Base-by-base conservation (phyloP, 805 yeast species). In the Ogataea sp. region DNA sequence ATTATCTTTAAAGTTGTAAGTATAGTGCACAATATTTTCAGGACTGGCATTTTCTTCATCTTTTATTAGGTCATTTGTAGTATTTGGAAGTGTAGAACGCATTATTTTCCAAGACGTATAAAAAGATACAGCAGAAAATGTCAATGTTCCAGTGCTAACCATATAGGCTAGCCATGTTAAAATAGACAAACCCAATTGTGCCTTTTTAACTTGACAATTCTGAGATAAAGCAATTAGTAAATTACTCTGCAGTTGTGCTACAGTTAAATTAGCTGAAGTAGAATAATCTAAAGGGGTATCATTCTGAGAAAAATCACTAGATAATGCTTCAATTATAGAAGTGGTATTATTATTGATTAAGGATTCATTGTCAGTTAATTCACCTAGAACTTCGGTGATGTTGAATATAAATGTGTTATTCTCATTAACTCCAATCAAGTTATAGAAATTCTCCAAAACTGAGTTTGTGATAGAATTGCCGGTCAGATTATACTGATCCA, bases 401-500 rank as follows among this genome's bases (percentile, higher is more conserved):
- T 26, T 26, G n/a, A 7, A 26, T 26, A 11, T 7, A 6, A 15
- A 26, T 13, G 29, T 6, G 6, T 7, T 5, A 11, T 26, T 15
- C 5, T 7, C 6, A 26, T 6, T 5, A 26, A 15, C 33, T 3
- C 35, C 40, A 21, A 35, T 33, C n/a, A 40, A 30, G 32, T 48
- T 46, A 36, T 38, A 50, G 36, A 56, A 62, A 23, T 40, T 44
- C 3, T 45, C 35, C 13, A 41, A 16, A 13, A 43, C 25, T 6
- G 37, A 16, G 9, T 46, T 44, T 6, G 47, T 15, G 16, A 20
- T 23, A 1, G 38, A n/a, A 9, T 43, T 43, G 1, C 49, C 47
- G 3, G 57, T 52, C 6, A 54, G 16, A 29, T 58, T 57, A 41
- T 60, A 61, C 36, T 46, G 50, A 2, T 35, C 14, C 3, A 58